Evolutionary conservation across 1,284 basidiomycete species (phyloP), one percentile per base, ranked within the genome.

Genomic region (Ganoderma resinaceum): DNA sequence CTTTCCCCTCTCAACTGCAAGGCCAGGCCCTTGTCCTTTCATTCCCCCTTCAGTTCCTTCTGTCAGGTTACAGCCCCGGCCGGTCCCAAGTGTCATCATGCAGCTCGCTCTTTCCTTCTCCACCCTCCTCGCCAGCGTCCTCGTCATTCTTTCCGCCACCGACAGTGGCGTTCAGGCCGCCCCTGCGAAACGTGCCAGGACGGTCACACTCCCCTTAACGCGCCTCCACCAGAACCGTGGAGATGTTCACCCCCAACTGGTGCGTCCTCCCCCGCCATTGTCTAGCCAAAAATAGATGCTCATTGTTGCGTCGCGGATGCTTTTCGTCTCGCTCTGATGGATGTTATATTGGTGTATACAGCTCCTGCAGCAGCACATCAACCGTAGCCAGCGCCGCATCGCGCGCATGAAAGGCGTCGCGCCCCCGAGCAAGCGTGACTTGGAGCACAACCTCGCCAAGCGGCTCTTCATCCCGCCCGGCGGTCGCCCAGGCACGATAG

Each of bases 301-400:
- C 35, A 38, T 63, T 42, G 40, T 35, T 29, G 33, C 14, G 35
- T 49, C 23, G 46, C 23, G 46, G 61, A 26, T 46, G 46, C 23
- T 63, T 55, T 42, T 31, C 33, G 12, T 33, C 43, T 37, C 20
- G 11, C n/a, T 23, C 35, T 12, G 20, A 26, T 26, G 26, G 1
- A 38, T 60, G 18, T 33, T 59, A 7, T 7, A 7, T n/a, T 40
- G 9, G n/a, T 46, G n/a, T n/a, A n/a, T 35, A 42, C 74, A 94
- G 92, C 79, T 86, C 66, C 79, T 90, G 58, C 92, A 93, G 78
- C 92, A 91, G 79, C 84, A 91, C 74, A 86, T 91, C 70, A 94
- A 93, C 80, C 87, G 87, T 63, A 84, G 86, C 65, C 81, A 87
- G 67, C 86, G 84, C 67, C 91, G 93, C 66, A 82, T 89, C 66